Evolutionary conservation across 441 rosid species (phyloP).

Genomic region (Jatropha multifida): DNA sequence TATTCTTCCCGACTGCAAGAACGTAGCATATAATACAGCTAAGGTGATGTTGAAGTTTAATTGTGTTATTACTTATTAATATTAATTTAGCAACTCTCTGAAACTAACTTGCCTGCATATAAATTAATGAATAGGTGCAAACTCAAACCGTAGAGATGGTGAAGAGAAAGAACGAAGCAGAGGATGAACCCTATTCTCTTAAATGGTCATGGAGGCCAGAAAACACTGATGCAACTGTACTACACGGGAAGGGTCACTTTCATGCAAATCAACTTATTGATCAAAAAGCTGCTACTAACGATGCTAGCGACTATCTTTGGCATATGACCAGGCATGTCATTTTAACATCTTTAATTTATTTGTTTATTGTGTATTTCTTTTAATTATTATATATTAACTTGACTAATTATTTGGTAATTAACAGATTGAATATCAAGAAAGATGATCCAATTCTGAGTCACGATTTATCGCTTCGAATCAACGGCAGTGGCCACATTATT

Average conservation of each 20-base stretch:
- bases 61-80: no score
- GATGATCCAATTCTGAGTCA: slow-evolving; percentile 19
- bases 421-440: slow-evolving; percentile 15
- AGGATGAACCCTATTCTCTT: slow-evolving; percentile 34
- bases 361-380: neutral
- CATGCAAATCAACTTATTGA: slow-evolving; percentile 36
- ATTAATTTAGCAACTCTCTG: no score
- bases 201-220: slow-evolving; percentile 82
- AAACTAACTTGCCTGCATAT: no score
- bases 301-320: slow-evolving; percentile 71
- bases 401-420: neutral
- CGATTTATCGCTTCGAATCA: slow-evolving; percentile 47
- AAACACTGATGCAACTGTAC: neutral
- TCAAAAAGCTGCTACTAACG: slow-evolving; percentile 56
- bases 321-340: slow-evolving; percentile 75
- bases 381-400: neutral
- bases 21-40: slow-evolving; percentile 47
- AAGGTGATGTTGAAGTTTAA: slow-evolving; percentile 33
- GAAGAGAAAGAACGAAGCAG: slow-evolving; percentile 21
- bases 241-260: slow-evolving; percentile 4
- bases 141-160: slow-evolving; percentile 56
- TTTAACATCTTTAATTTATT: slow-evolving; percentile 37
- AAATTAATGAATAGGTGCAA: neutral
- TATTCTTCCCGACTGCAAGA: slow-evolving; percentile 52
- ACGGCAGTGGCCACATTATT: slow-evolving; percentile 55